These are phyloP conservation scores for Rhodotorula babjevae DNA, from an alignment of 768 basidiomycete species.

Conservation along the genomic window DNA sequence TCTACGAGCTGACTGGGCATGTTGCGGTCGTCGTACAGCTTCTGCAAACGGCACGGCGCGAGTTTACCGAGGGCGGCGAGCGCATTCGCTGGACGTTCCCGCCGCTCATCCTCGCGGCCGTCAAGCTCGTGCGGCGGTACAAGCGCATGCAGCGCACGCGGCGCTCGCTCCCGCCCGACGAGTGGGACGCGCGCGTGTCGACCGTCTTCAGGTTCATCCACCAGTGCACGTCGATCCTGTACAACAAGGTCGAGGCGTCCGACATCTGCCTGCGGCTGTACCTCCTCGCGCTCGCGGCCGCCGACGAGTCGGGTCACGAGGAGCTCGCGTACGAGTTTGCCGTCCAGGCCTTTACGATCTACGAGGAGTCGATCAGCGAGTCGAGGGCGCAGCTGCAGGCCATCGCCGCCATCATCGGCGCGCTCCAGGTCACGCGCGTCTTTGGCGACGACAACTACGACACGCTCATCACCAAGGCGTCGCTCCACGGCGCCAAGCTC, in stretches of 20 bases:
- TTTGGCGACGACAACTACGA: conserved; percentile 94
- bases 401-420: conserved; percentile 91
- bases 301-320: conserved; percentile 90
- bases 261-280: conserved; percentile 83
- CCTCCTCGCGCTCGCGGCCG: conserved; percentile 89
- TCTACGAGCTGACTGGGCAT: background rate
- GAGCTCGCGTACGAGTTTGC: conserved; percentile 96
- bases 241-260: conserved; percentile 86
- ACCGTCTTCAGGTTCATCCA: conserved; percentile 88
- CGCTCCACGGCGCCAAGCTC: conserved; percentile 88
- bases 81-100: conserved; percentile 96
- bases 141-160: background rate
- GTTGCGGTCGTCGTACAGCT: conserved; percentile 53
- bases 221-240: conserved; percentile 83
- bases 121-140: conserved; percentile 87
- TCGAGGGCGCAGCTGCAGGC: conserved; percentile 91
- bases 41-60: conserved; percentile 79
- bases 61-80: conserved; percentile 80
- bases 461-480: conserved; percentile 97
- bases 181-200: conserved; percentile 81
- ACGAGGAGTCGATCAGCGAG: conserved; percentile 95
- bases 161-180: conserved; percentile 43
- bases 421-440: conserved; percentile 80
- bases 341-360: conserved; percentile 91
- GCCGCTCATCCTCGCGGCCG: conserved; percentile 84